A percentile compares a stretch with the other conserved stretches of the same genome.
These are phyloP conservation scores for Trichoderma atroviride DNA, from an alignment of 2,329 filamentous ascomycete species.

Conservation along the genomic window DNA sequence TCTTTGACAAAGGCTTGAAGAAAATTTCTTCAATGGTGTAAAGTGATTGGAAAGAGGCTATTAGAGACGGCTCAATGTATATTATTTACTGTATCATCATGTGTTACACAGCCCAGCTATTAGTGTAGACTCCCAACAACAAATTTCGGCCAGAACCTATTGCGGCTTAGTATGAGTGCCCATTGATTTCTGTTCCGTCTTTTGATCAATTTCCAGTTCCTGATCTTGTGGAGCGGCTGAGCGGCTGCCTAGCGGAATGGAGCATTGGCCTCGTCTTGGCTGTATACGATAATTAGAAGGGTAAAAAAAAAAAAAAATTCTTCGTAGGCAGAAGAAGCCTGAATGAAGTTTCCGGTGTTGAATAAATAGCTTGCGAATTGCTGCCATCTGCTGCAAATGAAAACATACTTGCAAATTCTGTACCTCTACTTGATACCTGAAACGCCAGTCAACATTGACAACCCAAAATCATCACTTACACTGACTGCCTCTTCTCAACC, in stretches of 20 bases:
- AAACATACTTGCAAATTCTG: background rate
- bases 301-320: background rate
- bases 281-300: background rate
- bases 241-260: conserved; percentile 1
- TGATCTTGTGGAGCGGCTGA: conserved; percentile 10
- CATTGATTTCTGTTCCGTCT: background rate
- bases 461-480: background rate
- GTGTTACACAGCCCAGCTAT: background rate
- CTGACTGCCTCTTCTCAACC: background rate
- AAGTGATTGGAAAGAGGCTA: background rate
- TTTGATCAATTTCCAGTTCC: background rate
- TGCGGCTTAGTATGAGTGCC: background rate
- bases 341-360: background rate
- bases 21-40: background rate
- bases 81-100: conserved; percentile 9
- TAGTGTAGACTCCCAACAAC: background rate
- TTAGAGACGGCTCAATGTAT: background rate
- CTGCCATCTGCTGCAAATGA: background rate
- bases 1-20: conserved; percentile 1
- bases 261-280: background rate
- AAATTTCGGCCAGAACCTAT: background rate
- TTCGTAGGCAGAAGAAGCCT: background rate
- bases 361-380: background rate
- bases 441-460: background rate
- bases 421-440: background rate